A percentile compares a stretch with the other conserved stretches of the same genome.
Conservation (phyloP, 2,329 filamentous ascomycete genomes). For the Colletotrichum sp. region DNA sequence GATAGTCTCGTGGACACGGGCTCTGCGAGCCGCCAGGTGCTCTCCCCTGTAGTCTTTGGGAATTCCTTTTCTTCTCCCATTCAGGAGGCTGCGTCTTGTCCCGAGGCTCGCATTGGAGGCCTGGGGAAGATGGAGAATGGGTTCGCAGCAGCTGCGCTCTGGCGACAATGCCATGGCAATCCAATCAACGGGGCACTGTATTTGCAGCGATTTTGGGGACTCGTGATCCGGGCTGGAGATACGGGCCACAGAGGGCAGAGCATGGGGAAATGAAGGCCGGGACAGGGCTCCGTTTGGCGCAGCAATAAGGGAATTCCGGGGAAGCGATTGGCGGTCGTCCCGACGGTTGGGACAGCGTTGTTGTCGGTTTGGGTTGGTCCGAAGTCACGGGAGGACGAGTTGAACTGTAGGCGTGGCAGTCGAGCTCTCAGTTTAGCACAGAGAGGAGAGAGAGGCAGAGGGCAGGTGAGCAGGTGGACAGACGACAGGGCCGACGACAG, state of each 20-base stretch:
- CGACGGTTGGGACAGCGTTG: constrained; percentile 2
- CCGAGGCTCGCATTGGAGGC: neutral
- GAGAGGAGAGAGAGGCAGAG: neutral
- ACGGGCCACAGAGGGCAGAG: neutral
- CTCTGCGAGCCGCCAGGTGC: neutral
- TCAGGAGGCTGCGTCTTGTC: neutral
- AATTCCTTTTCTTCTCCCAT: neutral
- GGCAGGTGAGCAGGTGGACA: constrained; percentile 13
- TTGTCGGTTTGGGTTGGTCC: constrained; percentile 11
- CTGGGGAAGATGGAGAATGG: neutral
- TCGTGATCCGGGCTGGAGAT: constrained; percentile 12
- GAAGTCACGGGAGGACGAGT: neutral
- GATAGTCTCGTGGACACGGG: constrained; percentile 16
- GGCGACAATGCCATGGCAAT: constrained; percentile 3
- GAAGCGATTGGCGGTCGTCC: constrained; percentile 19
- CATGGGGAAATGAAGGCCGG: constrained; percentile 3
- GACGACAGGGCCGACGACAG: neutral
- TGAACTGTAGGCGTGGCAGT: neutral
- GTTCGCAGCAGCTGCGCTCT: neutral
- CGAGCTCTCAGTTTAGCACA: neutral
- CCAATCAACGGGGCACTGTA: constrained; percentile 4
- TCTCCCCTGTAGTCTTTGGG: neutral
- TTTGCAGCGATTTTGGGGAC: constrained; percentile 7
- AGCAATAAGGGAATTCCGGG: neutral
- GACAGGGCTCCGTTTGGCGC: constrained; percentile 4